phyloP scores from a whole-genome alignment of 2,329 filamentous ascomycete species.

The Exophiala alcalophila region DNA sequence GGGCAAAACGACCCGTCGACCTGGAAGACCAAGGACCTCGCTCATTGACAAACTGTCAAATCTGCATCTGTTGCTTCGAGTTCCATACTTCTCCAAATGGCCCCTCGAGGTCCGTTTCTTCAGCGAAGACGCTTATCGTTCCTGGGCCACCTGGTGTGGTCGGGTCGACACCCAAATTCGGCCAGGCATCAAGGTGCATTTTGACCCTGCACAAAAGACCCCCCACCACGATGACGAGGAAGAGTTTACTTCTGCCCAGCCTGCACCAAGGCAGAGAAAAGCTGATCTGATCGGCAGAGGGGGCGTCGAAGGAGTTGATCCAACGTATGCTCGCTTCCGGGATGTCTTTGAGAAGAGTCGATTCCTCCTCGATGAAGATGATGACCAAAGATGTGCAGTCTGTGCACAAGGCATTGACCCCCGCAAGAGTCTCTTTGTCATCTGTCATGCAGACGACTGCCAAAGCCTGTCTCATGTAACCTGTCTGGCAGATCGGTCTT shows the following conservation, averaged over 20 bases:
- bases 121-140: conserved; percentile 61
- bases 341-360: conserved; percentile 52
- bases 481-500: conserved; percentile 55
- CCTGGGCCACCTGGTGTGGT: conserved; percentile 63
- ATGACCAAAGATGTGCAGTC: conserved; percentile 46
- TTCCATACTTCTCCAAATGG: conserved; percentile 78
- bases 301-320: conserved; percentile 48
- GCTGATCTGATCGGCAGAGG: conserved; percentile 32
- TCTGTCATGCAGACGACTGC: conserved; percentile 53
- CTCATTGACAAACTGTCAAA: conserved; percentile 72
- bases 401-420: conserved; percentile 45
- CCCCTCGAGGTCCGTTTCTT: conserved; percentile 81
- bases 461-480: conserved; percentile 51
- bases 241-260: conserved; percentile 29
- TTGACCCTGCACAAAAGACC: conserved; percentile 45
- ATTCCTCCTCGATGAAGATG: conserved; percentile 40
- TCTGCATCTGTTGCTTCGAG: conserved; percentile 73
- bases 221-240: conserved; percentile 25
- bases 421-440: conserved; percentile 43
- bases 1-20: conserved; percentile 46
- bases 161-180: conserved; percentile 50
- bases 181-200: conserved; percentile 52
- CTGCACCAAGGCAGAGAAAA: conserved; percentile 23
- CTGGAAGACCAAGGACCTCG: conserved; percentile 57
- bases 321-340: conserved; percentile 52